Conservation (phyloP, 2,329 filamentous ascomycete species). For the Fusarium dimerum region DNA sequence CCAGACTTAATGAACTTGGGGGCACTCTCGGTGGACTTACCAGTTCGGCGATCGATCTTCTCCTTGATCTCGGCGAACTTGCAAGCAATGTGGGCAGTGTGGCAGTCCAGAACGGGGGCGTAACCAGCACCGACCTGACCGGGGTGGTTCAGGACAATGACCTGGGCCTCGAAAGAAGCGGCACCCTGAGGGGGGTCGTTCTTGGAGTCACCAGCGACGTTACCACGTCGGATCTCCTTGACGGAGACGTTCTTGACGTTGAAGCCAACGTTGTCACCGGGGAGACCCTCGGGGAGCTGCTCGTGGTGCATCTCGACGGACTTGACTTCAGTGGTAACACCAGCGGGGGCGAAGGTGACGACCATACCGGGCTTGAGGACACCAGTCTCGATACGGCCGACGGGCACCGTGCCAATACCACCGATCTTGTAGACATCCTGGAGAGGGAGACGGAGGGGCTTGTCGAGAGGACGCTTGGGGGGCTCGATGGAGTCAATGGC, state of each 20-base stretch:
- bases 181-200: conserved; percentile 90
- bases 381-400: conserved; percentile 99
- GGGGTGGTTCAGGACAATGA: conserved; percentile 99
- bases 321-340: conserved; percentile 99
- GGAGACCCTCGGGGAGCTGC: conserved; percentile 91
- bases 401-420: conserved; percentile 99
- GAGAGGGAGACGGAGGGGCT: conserved; percentile 99
- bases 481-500: conserved; percentile 96
- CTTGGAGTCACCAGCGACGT: conserved; percentile 99
- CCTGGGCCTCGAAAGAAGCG: conserved; percentile 98
- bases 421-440: conserved; percentile 99
- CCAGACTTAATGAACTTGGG: conserved; percentile 99
- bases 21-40: conserved; percentile 86
- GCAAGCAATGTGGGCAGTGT: conserved; percentile 99
- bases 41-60: conserved; percentile 99
- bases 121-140: conserved; percentile 99
- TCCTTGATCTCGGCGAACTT: conserved; percentile 99
- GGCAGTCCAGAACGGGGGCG: conserved; percentile 98
- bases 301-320: conserved; percentile 99
- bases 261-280: conserved; percentile 99
- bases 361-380: conserved; percentile 88
- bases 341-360: conserved; percentile 97
- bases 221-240: conserved; percentile 99
- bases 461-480: conserved; percentile 92
- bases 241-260: conserved; percentile 99